A percentile compares a stretch with the other conserved stretches of the same genome.
phyloP scores from a whole-genome alignment of 2,329 filamentous ascomycete species.

The Myotisia sp. region DNA sequence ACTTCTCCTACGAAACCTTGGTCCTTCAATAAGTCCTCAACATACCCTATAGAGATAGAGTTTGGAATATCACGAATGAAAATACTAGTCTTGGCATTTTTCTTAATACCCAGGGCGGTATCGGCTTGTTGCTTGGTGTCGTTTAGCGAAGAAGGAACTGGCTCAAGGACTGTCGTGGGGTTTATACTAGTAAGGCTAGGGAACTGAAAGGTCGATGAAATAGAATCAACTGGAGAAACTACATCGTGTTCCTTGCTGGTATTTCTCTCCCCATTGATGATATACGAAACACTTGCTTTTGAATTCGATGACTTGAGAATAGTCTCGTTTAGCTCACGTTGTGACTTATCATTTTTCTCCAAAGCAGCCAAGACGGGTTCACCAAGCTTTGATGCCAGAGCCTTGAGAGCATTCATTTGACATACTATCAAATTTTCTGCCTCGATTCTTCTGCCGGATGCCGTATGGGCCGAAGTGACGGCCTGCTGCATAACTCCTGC shows the following conservation, averaged over 20 bases:
- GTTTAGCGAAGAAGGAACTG: slow-evolving; percentile 3
- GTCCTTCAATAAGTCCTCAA: slow-evolving; percentile 25
- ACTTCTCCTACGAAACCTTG: slow-evolving; percentile 26
- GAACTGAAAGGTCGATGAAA: neutral
- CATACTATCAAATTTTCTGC: slow-evolving; percentile 25
- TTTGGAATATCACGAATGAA: slow-evolving; percentile 30
- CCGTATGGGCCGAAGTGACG: slow-evolving; percentile 22
- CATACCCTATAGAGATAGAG: slow-evolving; percentile 23
- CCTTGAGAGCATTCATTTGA: slow-evolving; percentile 25
- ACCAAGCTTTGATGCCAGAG: slow-evolving; percentile 26
- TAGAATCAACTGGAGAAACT: too few species aligned
- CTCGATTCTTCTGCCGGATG: slow-evolving; percentile 24
- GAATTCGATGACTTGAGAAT: neutral
- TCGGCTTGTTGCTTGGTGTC: too few species aligned
- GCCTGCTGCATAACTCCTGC: slow-evolving; percentile 25
- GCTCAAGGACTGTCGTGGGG: neutral
- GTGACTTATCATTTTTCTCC: slow-evolving; percentile 12
- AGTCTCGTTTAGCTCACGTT: neutral
- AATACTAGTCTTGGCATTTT: slow-evolving; percentile 18
- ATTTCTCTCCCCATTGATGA: too few species aligned
- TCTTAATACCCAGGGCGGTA: too few species aligned
- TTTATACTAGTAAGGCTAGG: neutral
- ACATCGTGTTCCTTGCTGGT: too few species aligned
- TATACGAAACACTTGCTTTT: neutral
- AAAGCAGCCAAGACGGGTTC: slow-evolving; percentile 26